These are phyloP conservation scores for Aotearoamyces nothofagi DNA, from an alignment of 2,329 filamentous ascomycete species.

Conservation along the genomic window DNA sequence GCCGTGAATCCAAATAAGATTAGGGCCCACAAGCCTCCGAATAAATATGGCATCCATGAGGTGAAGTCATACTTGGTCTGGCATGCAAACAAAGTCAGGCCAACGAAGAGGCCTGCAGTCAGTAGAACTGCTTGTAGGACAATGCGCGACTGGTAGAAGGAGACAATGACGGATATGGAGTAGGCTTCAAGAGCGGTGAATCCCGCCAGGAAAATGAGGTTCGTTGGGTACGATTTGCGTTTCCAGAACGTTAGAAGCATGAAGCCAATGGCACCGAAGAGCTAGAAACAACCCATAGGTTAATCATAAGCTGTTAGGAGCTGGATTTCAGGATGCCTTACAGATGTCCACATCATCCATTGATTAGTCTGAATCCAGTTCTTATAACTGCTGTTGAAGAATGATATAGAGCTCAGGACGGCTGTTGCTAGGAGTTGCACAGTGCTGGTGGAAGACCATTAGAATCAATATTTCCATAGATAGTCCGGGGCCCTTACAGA, in stretches of 20 bases:
- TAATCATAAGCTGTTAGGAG: not conserved
- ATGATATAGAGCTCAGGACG: slow-evolving; percentile 66
- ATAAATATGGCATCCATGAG: slow-evolving; percentile 89
- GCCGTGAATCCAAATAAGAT: slow-evolving; percentile 89
- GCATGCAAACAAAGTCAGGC: slow-evolving; percentile 78
- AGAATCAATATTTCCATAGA: not conserved
- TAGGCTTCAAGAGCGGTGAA: slow-evolving; percentile 94
- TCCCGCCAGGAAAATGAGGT: slow-evolving; percentile 77
- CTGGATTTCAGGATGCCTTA: slow-evolving; percentile 30
- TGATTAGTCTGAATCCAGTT: slow-evolving; percentile 73
- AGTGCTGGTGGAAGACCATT: slow-evolving; percentile 32
- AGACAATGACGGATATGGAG: slow-evolving; percentile 80
- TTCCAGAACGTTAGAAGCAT: slow-evolving; percentile 90
- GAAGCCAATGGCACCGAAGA: slow-evolving; percentile 71
- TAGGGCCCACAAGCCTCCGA: slow-evolving; percentile 77
- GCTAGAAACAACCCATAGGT: slow-evolving; percentile 22
- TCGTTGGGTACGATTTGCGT: slow-evolving; percentile 86
- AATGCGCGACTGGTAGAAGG: slow-evolving; percentile 70
- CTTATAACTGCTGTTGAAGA: slow-evolving; percentile 69
- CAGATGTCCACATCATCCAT: slow-evolving; percentile 74
- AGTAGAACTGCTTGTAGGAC: slow-evolving; percentile 84
- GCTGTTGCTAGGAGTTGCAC: slow-evolving; percentile 80
- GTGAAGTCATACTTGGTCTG: slow-evolving; percentile 98
- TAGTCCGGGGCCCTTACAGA: slow-evolving; percentile 33
- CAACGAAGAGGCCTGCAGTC: slow-evolving; percentile 69